Conservation (phyloP, 169 alveolate species). For the Amoebophrya sp. region DNA sequence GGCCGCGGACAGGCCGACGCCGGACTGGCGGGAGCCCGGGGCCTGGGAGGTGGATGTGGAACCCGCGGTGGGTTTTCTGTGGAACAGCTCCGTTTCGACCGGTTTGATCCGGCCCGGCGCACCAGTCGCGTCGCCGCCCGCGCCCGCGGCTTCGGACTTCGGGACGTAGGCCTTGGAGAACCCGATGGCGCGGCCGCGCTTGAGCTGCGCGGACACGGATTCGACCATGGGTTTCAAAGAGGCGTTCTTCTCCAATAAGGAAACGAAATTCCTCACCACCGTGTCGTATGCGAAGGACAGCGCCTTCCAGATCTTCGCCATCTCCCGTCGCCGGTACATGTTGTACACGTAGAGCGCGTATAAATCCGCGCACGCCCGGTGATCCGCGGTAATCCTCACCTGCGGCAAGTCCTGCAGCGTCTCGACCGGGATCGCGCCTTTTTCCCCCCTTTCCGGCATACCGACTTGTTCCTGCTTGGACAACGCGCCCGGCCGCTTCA, state of each 20-base stretch:
- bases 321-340: slow-evolving; percentile 30
- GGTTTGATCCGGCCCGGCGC: neutral
- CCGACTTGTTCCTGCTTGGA: neutral
- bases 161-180: neutral
- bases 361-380: slow-evolving; percentile 31
- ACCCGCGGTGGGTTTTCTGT: neutral
- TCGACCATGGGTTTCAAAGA: slow-evolving; percentile 31
- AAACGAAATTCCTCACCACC: neutral
- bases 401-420: neutral
- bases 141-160: neutral
- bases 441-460: neutral
- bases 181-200: neutral
- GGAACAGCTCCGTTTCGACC: neutral
- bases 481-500: neutral
- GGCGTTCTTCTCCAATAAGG: slow-evolving; percentile 22
- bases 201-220: slow-evolving; percentile 32
- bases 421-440: neutral
- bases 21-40: neutral
- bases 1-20: neutral
- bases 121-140: neutral
- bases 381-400: slow-evolving; percentile 21
- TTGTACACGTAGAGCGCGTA: slow-evolving; percentile 30
- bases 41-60: neutral
- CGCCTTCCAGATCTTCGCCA: slow-evolving; percentile 12
- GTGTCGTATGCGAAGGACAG: slow-evolving; percentile 29